A percentile compares a stretch with the other conserved stretches of the same genome.
These are phyloP conservation scores for Flaveria bidentis DNA, from an alignment of 129 eudicot species.

Conservation along the genomic window DNA sequence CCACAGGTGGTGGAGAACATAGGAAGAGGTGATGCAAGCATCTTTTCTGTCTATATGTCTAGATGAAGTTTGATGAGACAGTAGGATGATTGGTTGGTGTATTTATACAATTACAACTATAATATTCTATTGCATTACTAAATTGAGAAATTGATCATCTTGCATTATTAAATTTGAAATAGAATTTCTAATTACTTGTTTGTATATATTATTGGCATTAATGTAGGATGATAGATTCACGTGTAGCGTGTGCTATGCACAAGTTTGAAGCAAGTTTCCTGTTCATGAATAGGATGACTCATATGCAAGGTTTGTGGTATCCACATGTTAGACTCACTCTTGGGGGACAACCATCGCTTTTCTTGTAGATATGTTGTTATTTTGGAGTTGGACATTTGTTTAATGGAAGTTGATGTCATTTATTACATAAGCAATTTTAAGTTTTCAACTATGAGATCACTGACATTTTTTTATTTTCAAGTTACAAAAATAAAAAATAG, in stretches of 20 bases:
- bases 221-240: not conserved
- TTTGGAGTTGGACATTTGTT: constrained; percentile 7
- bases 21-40: constrained; percentile 35
- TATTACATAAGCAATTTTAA: not conserved
- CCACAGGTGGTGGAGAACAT: constrained; percentile 27
- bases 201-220: not conserved
- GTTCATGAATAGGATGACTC: constrained; percentile 1
- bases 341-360: not conserved
- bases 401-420: constrained; percentile 14
- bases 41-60: not conserved
- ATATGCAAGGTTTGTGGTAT: not conserved
- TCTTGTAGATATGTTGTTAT: constrained; percentile 12
- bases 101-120: constrained; percentile 24
- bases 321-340: constrained; percentile 13
- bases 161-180: not conserved
- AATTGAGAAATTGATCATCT: constrained; percentile 8
- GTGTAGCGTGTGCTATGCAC: constrained; percentile 33
- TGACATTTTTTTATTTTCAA: not conserved
- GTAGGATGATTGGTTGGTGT: constrained; percentile 12
- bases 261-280: constrained; percentile 6
- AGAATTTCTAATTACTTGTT: not conserved
- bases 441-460: constrained; percentile 1
- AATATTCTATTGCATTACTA: not conserved
- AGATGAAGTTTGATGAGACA: constrained; percentile 12
- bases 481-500: not conserved